Evolutionary conservation across 169 alveolate genomes (phyloP).

Genomic region (Plasmodium vivax): DNA sequence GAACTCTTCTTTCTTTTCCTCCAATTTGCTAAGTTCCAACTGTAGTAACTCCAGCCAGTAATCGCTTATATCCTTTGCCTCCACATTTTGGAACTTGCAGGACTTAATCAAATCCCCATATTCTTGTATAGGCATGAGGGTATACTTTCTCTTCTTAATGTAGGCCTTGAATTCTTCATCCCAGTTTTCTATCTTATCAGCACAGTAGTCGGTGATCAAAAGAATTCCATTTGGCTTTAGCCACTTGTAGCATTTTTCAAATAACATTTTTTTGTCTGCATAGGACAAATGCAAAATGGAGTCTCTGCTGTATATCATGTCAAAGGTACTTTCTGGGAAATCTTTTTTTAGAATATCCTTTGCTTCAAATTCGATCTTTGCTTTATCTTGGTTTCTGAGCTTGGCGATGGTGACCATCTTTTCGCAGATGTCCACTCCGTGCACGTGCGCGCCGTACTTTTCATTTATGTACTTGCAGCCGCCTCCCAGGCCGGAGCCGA

Average conservation of each 20-base stretch:
- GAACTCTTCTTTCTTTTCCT: slow-evolving; percentile 41
- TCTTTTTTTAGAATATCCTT: slow-evolving; percentile 26
- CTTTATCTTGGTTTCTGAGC: slow-evolving; percentile 10
- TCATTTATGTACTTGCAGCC: slow-evolving; percentile 37
- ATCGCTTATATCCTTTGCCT: slow-evolving; percentile 34
- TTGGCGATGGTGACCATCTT: slow-evolving; percentile 22
- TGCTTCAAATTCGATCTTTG: slow-evolving; percentile 26
- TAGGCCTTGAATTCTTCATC: slow-evolving; percentile 49
- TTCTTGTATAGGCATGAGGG: slow-evolving; percentile 13
- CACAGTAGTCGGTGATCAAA: slow-evolving; percentile 48
- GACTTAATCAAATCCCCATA: background rate
- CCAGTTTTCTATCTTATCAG: slow-evolving; percentile 27
- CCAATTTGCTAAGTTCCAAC: background rate
- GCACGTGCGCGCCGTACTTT: slow-evolving; percentile 12
- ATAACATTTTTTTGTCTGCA: slow-evolving; percentile 7
- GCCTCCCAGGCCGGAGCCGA: slow-evolving; percentile 62
- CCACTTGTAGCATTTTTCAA: slow-evolving; percentile 48
- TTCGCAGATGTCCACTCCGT: slow-evolving; percentile 31
- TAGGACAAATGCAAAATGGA: slow-evolving; percentile 31
- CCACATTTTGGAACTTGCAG: slow-evolving; percentile 30
- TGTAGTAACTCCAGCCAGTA: slow-evolving; percentile 28
- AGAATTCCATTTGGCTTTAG: slow-evolving; percentile 36
- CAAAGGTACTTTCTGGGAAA: slow-evolving; percentile 12
- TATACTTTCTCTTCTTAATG: slow-evolving; percentile 17
- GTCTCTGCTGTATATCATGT: slow-evolving; percentile 59